phyloP scores from a whole-genome alignment of 805 yeast species.

The Kuraishia floccosa region DNA sequence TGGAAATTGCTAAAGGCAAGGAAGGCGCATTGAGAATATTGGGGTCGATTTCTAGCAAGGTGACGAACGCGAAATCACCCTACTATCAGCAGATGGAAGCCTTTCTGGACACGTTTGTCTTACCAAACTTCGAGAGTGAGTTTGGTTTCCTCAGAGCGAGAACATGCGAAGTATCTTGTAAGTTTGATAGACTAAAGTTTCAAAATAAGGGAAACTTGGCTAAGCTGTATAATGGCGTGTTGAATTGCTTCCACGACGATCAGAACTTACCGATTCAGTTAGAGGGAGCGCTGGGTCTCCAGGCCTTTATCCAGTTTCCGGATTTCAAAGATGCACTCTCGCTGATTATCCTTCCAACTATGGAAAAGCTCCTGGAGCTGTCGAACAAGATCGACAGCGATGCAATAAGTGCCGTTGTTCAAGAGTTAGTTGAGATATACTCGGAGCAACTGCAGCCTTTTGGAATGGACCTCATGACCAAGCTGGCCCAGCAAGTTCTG shows the following conservation, averaged over 20 bases:
- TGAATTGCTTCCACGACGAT: constrained; percentile 33
- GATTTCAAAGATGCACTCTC: constrained; percentile 62
- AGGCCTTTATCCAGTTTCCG: constrained; percentile 56
- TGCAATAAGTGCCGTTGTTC: constrained; percentile 82
- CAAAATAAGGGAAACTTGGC: constrained; percentile 22
- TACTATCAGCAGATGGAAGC: constrained; percentile 54
- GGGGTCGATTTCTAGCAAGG: constrained; percentile 56
- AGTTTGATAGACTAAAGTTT: constrained; percentile 53
- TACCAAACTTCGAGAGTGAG: constrained; percentile 59
- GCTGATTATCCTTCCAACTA: constrained; percentile 61
- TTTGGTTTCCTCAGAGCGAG: constrained; percentile 67
- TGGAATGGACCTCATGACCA: constrained; percentile 52
- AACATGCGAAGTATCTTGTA: constrained; percentile 53
- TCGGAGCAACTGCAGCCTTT: constrained; percentile 87
- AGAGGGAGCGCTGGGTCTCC: constrained; percentile 78
- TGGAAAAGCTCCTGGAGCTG: constrained; percentile 66
- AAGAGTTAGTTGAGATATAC: constrained; percentile 86
- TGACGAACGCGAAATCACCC: constrained; percentile 44
- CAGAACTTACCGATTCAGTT: constrained; percentile 64
- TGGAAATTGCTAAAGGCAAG: constrained; percentile 49
- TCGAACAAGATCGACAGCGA: constrained; percentile 83
- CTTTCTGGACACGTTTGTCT: constrained; percentile 49
- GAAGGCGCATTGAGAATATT: constrained; percentile 77
- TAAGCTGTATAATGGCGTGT: constrained; percentile 32
- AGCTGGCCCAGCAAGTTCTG: constrained; percentile 67